Evolutionary conservation across 805 yeast genomes (phyloP), one percentile per base, ranked within the genome.

Genomic region (Schwanniomyces yamadae): DNA sequence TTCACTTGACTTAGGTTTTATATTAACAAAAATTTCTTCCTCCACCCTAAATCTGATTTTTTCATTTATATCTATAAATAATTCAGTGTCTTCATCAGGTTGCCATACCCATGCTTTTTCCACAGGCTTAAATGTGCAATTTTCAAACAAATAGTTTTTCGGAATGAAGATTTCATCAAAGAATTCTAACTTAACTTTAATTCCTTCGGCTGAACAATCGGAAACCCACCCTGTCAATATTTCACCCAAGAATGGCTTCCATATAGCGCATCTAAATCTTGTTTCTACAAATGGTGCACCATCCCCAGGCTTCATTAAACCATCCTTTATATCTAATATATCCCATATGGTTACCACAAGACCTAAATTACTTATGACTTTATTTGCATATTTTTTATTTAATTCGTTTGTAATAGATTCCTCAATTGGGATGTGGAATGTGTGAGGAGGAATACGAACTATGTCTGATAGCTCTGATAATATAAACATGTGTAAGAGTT

Each of bases 91-190:
- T 41, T 78, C 84, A 40, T 79, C 85, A 42, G 78, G 75, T 36
- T 78, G 76, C 99, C 99, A 93, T 27, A 90, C 81, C 99, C 99
- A 93, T 9, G 96, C 96, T 54, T 83, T 86, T 44, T 93, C 99
- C 27, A 74, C 79, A 1, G 84, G 67, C 21, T 73, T 69, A 53
- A 74, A 87, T 41, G 66, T 73, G 56, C 88, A 78, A 23, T 76
- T 75, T 52, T 90, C 96, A 55, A 93, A 93, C 28, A 93, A 61
- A 67, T 84, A 73, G 34, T 80, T 71, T 48, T 82, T 82, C 6
- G 98, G 98, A 41, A 93, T 83, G 58, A 87, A 86, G 8, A 93
- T 80, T 59, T 93, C 97, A 57, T 89, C 89, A 55, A 93, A 93
- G 58, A 93, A 84, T 43, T 84, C 95, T 73, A 88, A 73, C 43